A percentile compares a stretch with the other conserved stretches of the same genome.
These are phyloP conservation scores for Gaeumannomyces sp. DNA, from an alignment of 2,329 filamentous ascomycete species.

Conservation along the genomic window DNA sequence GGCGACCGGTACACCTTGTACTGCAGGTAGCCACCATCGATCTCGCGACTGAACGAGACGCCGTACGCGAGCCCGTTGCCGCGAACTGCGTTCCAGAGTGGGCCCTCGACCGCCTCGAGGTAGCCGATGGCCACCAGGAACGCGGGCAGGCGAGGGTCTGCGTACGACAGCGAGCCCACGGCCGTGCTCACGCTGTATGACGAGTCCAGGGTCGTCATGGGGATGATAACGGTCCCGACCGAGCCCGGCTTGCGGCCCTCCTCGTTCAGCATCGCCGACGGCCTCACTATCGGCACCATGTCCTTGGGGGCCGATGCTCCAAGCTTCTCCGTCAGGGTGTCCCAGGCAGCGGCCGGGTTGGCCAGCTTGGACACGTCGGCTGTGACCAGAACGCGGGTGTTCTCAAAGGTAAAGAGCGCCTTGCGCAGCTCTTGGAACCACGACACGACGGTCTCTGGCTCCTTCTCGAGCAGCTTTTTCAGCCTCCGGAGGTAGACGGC, in stretches of 20 bases:
- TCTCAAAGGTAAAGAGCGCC: conserved; percentile 73
- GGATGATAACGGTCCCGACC: conserved; percentile 69
- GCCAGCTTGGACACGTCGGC: conserved; percentile 70
- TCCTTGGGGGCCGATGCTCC: conserved; percentile 37
- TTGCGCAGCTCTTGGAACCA: conserved; percentile 73
- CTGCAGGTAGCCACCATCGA: conserved; percentile 73
- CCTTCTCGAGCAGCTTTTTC: conserved; percentile 70
- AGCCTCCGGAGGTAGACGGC: conserved; percentile 81
- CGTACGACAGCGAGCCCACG: conserved; percentile 67
- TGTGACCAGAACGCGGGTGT: conserved; percentile 79
- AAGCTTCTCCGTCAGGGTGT: conserved; percentile 50
- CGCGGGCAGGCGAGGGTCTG: conserved; percentile 72
- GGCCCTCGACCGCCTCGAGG: conserved; percentile 87
- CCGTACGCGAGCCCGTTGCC: conserved; percentile 93
- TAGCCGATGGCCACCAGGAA: conserved; percentile 86
- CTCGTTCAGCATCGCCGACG: conserved; percentile 64
- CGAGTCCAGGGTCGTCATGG: conserved; percentile 88
- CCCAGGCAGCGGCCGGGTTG: conserved; percentile 75
- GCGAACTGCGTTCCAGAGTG: conserved; percentile 87
- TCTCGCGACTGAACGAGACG: conserved; percentile 68
- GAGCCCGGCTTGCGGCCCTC: conserved; percentile 71
- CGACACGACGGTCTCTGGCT: conserved; percentile 67
- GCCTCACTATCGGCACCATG: conserved; percentile 65
- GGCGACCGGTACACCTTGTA: conserved; percentile 89
- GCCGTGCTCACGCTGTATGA: conserved; percentile 77